Conservation (phyloP, 2,329 filamentous ascomycete species). For the Diaporthe sp. region DNA sequence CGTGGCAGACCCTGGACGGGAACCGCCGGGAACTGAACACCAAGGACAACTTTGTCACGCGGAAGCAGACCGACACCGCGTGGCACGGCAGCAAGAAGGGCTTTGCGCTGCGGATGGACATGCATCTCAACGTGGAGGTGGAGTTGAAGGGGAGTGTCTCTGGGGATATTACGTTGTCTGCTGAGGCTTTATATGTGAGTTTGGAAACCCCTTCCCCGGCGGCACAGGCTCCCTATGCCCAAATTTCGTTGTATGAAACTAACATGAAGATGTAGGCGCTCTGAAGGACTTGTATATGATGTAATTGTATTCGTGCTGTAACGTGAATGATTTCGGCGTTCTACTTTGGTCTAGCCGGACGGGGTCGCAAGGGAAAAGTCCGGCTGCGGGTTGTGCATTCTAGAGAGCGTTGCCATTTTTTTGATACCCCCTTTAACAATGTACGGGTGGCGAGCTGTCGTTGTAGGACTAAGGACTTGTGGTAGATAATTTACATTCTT, state of each 20-base stretch:
- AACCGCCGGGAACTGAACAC: slow-evolving; percentile 26
- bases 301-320: background rate
- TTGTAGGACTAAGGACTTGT: background rate
- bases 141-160: slow-evolving; percentile 37
- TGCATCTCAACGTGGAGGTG: slow-evolving; percentile 38
- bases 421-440: background rate
- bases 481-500: background rate
- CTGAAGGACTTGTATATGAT: background rate
- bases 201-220: too few species aligned
- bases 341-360: background rate
- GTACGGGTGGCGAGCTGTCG: background rate
- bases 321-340: background rate
- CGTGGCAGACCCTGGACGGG: slow-evolving; percentile 35
- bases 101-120: slow-evolving; percentile 34
- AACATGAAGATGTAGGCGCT: background rate
- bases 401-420: slow-evolving; percentile 1
- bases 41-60: slow-evolving; percentile 30
- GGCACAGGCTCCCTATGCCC: too few species aligned
- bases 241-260: too few species aligned
- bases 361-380: too few species aligned
- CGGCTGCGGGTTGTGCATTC: too few species aligned
- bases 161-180: slow-evolving; percentile 38
- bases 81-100: slow-evolving; percentile 37
- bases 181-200: slow-evolving; percentile 40
- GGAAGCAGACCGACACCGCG: slow-evolving; percentile 24